These are phyloP conservation scores for Termitomyces sp. DNA, from an alignment of 768 basidiomycete species.

Conservation along the genomic window DNA sequence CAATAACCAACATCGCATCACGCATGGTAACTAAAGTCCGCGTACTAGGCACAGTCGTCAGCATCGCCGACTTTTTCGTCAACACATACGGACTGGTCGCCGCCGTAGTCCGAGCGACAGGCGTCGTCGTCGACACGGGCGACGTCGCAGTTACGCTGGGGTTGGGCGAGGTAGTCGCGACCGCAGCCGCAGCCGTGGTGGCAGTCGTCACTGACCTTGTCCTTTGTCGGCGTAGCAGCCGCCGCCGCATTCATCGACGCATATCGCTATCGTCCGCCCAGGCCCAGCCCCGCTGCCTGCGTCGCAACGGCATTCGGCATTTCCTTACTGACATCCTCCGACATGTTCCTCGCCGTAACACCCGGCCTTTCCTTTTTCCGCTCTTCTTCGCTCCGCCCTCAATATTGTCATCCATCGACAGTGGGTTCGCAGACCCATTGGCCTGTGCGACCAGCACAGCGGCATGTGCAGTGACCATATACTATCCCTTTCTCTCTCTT, in stretches of 20 bases:
- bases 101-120: no score
- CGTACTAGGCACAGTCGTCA: constrained; percentile 36
- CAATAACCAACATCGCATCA: constrained; percentile 84
- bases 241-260: constrained; percentile 78
- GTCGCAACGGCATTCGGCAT: constrained; percentile 87
- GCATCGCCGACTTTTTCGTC: constrained; percentile 37
- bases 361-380: no score
- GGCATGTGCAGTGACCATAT: no score
- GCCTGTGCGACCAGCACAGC: no score
- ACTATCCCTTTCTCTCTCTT: no score
- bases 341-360: constrained; percentile 51
- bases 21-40: constrained; percentile 60
- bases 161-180: constrained; percentile 14
- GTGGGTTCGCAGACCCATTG: no score
- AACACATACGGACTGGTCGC: constrained; percentile 64
- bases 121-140: constrained; percentile 17
- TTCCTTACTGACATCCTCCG: constrained; percentile 86
- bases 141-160: background rate
- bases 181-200: constrained; percentile 11
- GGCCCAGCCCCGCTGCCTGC: constrained; percentile 82
- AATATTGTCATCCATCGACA: no score
- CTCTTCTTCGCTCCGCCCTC: no score
- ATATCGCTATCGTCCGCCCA: constrained; percentile 78
- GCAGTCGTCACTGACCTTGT: no score
- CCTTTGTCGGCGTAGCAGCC: constrained; percentile 27